Conservation (phyloP, 2,329 filamentous ascomycete genomes). For the Juglanconis sp. region DNA sequence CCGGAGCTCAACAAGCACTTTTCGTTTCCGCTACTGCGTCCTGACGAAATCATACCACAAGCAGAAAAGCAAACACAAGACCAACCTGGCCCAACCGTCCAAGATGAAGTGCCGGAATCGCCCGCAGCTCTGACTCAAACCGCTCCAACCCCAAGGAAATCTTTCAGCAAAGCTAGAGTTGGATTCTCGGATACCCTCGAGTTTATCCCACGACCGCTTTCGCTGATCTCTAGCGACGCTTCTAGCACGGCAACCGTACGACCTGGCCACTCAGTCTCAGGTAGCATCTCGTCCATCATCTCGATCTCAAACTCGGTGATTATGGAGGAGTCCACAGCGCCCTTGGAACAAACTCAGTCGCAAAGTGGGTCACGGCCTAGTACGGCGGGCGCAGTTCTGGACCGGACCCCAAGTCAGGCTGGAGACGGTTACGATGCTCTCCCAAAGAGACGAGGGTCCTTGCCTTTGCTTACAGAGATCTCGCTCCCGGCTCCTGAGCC, state of each 20-base stretch:
- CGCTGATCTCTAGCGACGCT: conserved; percentile 79
- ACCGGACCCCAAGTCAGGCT: conserved; percentile 41
- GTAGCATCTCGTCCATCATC: conserved; percentile 75
- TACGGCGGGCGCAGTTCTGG: conserved; percentile 69
- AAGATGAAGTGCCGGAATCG: conserved; percentile 21
- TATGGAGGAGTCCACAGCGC: conserved; percentile 32
- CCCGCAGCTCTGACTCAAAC: conserved; percentile 31
- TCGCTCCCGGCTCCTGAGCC: conserved; percentile 33
- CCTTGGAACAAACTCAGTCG: conserved; percentile 37
- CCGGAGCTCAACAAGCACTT: conserved; percentile 32
- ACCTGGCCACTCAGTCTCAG: conserved; percentile 69
- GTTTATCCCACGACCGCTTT: conserved; percentile 78
- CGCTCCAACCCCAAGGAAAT: conserved; percentile 22
- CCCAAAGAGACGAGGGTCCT: conserved; percentile 56
- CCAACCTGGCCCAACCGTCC: conserved; percentile 28
- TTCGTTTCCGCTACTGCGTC: conserved; percentile 23
- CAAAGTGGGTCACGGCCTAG: conserved; percentile 55
- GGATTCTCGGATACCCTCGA: conserved; percentile 83
- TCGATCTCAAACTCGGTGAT: conserved; percentile 51
- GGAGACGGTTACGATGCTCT: conserved; percentile 32
- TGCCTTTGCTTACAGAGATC: conserved; percentile 49
- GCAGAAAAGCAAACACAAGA: conserved; percentile 19
- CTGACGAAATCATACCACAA: conserved; percentile 14
- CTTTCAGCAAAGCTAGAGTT: conserved; percentile 52
- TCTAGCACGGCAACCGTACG: conserved; percentile 72